Evolutionary conservation across 441 rosid species (phyloP).

Genomic region (California macrophylla): DNA sequence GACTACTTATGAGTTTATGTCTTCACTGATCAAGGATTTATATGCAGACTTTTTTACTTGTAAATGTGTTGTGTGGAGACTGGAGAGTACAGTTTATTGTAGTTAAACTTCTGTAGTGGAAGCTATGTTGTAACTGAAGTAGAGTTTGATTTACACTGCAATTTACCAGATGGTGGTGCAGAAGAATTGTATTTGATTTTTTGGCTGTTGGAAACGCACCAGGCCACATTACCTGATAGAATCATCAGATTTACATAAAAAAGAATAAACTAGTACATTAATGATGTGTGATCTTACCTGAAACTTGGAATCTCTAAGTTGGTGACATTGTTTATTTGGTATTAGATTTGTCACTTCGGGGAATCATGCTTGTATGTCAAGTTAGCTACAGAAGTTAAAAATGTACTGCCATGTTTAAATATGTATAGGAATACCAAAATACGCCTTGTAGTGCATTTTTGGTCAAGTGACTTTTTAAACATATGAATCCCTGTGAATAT

Average conservation of each 20-base stretch:
- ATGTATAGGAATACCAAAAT: background rate
- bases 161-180: constrained; percentile 1
- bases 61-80: background rate
- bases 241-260: background rate
- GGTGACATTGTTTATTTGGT: background rate
- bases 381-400: background rate
- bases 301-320: background rate
- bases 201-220: background rate
- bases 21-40: background rate
- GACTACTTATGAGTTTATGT: background rate
- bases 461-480: background rate
- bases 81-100: background rate
- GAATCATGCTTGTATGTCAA: background rate
- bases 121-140: background rate
- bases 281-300: background rate
- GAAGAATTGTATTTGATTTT: background rate
- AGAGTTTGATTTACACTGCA: background rate
- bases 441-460: background rate
- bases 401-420: background rate
- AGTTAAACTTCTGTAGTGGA: background rate
- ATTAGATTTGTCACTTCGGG: background rate
- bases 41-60: background rate
- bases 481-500: background rate
- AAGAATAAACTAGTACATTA: background rate
- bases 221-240: background rate